phyloP scores from a whole-genome alignment of 148 eudicot genomes.

The Salicornia ramosissima region DNA sequence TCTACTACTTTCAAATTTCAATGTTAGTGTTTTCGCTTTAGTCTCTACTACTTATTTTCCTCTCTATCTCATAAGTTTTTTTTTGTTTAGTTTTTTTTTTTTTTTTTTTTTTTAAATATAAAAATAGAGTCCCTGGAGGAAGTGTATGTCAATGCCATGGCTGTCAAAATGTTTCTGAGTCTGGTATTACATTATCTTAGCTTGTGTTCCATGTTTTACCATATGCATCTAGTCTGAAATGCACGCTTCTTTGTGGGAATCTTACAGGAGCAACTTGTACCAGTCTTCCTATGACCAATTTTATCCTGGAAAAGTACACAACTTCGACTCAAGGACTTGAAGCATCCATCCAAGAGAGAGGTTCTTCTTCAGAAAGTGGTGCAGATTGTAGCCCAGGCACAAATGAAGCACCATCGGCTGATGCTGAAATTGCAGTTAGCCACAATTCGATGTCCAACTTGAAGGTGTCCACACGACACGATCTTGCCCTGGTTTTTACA shows the following conservation, averaged over 20 bases:
- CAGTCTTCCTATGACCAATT: slow-evolving; percentile 25
- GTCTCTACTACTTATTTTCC: no score
- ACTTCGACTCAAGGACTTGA: slow-evolving; percentile 35
- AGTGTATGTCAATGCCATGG: no score
- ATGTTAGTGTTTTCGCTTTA: no score
- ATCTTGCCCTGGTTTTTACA: slow-evolving; percentile 80
- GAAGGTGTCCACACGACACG: slow-evolving; percentile 65
- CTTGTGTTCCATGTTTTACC: background rate
- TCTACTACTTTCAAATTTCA: no score
- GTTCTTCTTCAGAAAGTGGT: slow-evolving; percentile 25
- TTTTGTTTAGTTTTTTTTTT: no score
- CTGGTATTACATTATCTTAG: background rate
- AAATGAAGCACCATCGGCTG: slow-evolving; percentile 17
- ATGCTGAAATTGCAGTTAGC: slow-evolving; percentile 21
- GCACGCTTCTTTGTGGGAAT: background rate
- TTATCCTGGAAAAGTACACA: slow-evolving; percentile 18
- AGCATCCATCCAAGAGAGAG: slow-evolving; percentile 17
- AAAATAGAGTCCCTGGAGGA: no score
- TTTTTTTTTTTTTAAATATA: no score
- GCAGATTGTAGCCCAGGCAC: slow-evolving; percentile 21
- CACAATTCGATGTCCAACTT: slow-evolving; percentile 39
- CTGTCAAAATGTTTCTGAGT: no score
- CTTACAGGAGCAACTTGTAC: slow-evolving; percentile 25
- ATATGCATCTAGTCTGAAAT: background rate
- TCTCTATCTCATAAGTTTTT: no score